Evolutionary conservation across 345 rosid species (phyloP).

Genomic region (Euphorbia pulcherrima): DNA sequence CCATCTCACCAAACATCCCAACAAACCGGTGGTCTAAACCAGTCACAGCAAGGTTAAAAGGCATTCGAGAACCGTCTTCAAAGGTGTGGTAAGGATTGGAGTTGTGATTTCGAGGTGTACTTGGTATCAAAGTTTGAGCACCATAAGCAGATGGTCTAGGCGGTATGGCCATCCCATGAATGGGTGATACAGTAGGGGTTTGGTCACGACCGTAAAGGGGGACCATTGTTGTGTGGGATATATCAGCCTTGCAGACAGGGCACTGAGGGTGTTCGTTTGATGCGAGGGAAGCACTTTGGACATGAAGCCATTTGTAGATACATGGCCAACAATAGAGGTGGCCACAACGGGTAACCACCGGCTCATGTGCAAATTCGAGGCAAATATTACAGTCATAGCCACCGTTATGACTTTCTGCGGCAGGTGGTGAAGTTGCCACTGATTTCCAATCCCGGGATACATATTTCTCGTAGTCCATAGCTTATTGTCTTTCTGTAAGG

Average conservation of each 20-base stretch:
- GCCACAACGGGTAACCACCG: constrained; percentile 90
- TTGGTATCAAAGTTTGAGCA: constrained; percentile 27
- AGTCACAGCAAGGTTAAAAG: constrained; percentile 28
- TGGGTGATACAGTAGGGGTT: constrained; percentile 24
- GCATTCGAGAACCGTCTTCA: constrained; percentile 31
- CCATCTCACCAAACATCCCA: constrained; percentile 76
- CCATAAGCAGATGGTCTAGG: constrained; percentile 66
- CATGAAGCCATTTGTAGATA: constrained; percentile 83
- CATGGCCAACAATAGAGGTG: constrained; percentile 99
- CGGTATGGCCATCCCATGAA: constrained; percentile 43
- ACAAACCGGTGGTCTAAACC: constrained; percentile 43
- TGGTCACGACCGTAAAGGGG: constrained; percentile 89
- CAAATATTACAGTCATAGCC: constrained; percentile 92
- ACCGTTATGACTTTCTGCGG: constrained; percentile 38
- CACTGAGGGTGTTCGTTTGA: constrained; percentile 64
- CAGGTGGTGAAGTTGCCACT: constrained; percentile 21
- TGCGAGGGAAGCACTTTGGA: constrained; percentile 58
- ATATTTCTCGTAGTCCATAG: constrained; percentile 48
- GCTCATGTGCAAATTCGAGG: constrained; percentile 69
- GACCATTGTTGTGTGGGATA: constrained; percentile 72
- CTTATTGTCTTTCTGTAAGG: constrained; percentile 4
- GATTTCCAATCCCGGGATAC: constrained; percentile 44
- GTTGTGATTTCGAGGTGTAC: constrained; percentile 30
- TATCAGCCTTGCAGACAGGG: constrained; percentile 85
- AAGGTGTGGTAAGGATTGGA: constrained; percentile 24